phyloP scores from a whole-genome alignment of 169 alveolate species.

The Toxoplasma gondii region DNA sequence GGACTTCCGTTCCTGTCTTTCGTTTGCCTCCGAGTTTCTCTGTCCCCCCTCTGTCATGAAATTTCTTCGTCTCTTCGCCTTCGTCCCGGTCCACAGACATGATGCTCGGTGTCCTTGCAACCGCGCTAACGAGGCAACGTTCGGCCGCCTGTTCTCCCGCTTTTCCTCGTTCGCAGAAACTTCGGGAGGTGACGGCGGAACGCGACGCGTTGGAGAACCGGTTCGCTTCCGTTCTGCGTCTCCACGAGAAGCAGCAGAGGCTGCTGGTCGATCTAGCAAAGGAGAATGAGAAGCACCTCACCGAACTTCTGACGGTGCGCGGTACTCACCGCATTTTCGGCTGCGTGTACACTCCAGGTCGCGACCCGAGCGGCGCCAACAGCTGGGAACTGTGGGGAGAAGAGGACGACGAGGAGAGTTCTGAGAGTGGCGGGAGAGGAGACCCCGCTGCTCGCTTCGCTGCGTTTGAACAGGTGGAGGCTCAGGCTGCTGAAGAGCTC shows the following conservation, averaged over 20 bases:
- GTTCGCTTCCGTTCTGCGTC: neutral
- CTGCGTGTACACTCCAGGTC: neutral
- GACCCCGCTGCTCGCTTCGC: neutral
- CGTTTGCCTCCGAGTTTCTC: too few relatives aligned
- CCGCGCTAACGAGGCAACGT: too few relatives aligned
- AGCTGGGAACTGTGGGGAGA: neutral
- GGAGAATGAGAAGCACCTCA: neutral
- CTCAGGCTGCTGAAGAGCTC: neutral
- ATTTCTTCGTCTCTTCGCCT: too few relatives aligned
- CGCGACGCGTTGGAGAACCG: neutral
- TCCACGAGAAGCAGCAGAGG: neutral
- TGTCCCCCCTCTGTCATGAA: too few relatives aligned
- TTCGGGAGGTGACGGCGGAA: neutral
- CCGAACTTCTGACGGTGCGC: neutral
- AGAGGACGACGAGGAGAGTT: neutral
- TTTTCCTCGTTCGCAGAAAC: neutral
- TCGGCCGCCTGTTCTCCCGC: too few relatives aligned
- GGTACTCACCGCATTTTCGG: conserved; percentile 24
- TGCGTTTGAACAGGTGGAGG: neutral
- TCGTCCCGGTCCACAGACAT: too few relatives aligned
- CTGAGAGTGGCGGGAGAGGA: neutral
- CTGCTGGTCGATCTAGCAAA: neutral
- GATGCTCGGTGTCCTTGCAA: too few relatives aligned
- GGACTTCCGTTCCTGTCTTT: too few relatives aligned
- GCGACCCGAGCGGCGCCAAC: neutral